A percentile compares a stretch with the other conserved stretches of the same genome.
These are phyloP conservation scores for Moesziomyces parantarcticus DNA, from an alignment of 1,284 basidiomycete species.

Conservation along the genomic window DNA sequence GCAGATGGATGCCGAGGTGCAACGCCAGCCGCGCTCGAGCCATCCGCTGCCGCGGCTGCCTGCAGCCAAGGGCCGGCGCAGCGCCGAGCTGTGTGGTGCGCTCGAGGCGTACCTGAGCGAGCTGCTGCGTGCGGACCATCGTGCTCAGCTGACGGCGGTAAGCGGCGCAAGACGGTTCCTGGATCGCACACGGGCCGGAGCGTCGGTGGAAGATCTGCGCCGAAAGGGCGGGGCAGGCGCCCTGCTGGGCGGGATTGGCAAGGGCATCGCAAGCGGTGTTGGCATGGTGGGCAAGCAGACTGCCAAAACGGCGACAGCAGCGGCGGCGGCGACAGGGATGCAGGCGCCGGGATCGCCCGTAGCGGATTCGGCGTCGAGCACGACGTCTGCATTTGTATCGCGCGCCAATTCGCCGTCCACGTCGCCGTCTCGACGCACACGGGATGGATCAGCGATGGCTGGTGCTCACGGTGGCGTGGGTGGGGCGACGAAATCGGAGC, in stretches of 20 bases:
- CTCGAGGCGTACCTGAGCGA: conserved; percentile 54
- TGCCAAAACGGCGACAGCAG: conserved; percentile 26
- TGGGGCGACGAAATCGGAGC: conserved; percentile 6
- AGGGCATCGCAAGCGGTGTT: conserved; percentile 56
- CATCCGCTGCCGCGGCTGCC: conserved; percentile 49
- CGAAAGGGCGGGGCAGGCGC: conserved; percentile 28
- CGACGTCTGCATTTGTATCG: conserved; percentile 34
- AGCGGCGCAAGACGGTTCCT: conserved; percentile 54
- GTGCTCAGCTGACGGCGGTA: conserved; percentile 19
- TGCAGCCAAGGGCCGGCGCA: conserved; percentile 39
- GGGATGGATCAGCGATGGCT: neutral
- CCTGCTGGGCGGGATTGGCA: conserved; percentile 51
- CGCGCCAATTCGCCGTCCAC: conserved; percentile 37
- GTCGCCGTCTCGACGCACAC: conserved; percentile 23
- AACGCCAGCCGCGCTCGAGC: conserved; percentile 45
- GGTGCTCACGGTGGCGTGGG: no score
- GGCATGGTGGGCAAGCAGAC: conserved; percentile 56
- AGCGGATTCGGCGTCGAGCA: conserved; percentile 19
- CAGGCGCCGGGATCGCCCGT: conserved; percentile 12
- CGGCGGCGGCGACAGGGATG: conserved; percentile 1
- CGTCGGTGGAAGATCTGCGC: conserved; percentile 37
- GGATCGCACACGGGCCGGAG: conserved; percentile 58
- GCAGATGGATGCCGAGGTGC: conserved; percentile 54
- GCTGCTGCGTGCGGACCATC: conserved; percentile 39
- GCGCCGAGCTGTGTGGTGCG: conserved; percentile 40